Base-by-base conservation (phyloP, 2,329 filamentous ascomycete genomes). In the Claviceps purpurea region DNA sequence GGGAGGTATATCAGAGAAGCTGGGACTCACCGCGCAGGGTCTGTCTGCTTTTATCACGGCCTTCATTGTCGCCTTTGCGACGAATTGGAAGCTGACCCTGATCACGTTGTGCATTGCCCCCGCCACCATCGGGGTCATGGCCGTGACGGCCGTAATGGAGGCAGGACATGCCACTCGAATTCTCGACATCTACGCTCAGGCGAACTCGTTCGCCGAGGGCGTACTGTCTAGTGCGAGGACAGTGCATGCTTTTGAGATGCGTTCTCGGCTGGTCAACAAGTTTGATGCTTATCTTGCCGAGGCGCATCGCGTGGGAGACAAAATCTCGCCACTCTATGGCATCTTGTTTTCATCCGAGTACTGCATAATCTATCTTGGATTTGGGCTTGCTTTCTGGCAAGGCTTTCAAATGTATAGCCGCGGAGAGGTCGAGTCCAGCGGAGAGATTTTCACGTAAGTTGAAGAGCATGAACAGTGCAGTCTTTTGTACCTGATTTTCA, bases 331-430 rank as follows among this genome's bases (percentile, higher is more conserved):
- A 1, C 58, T 70, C 2, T 65, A 65, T 46, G 70, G 67, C 5
- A 54, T 69, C 13, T 57, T 73, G 50, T 72, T 71, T 55, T 66
- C 64, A 2, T 58, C 56, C 3, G 65, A 70, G 55, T 73, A 70
- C 50, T 65, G 64, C 47, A 64, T 71, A 52, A 68, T 73, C 46
- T 72, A 71, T 41, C 59, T 66, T 1, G 70, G 70, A 10, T 71
- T 70, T 46, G 69, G 65, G 1, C 62, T 74, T 5, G 68, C 68
- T 7, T 74, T 73, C 50, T 74, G 71, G 71, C 70, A 73, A 52
- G 71, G 71, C 8, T 58, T 72, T 39, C 61, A 59, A 30, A 66
- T 73, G 62, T 59, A 66, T 37, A 8, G 24, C 44, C 26, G 44
- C 16, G 44, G 69, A 13, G 66, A 71, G 50, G 67, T 73, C 26